phyloP scores from a whole-genome alignment of 1,284 basidiomycete genomes.

The Inonotus hispidus region DNA sequence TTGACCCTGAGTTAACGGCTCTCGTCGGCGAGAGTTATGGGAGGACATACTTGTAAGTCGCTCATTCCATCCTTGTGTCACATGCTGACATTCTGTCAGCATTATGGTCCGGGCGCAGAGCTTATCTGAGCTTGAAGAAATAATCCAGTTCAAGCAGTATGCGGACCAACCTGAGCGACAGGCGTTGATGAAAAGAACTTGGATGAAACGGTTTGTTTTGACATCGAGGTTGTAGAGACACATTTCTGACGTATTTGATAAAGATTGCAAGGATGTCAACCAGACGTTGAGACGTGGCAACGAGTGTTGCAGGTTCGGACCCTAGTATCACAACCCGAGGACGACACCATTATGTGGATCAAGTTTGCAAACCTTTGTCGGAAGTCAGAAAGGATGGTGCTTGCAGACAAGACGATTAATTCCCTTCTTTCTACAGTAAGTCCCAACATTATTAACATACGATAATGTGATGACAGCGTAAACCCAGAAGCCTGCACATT shows the following conservation, averaged over 20 bases:
- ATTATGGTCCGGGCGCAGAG: constrained; percentile 98
- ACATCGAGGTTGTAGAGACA: background rate
- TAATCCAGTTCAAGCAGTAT: constrained; percentile 93
- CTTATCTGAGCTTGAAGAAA: constrained; percentile 98
- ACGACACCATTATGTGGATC: constrained; percentile 98
- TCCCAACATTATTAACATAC: constrained; percentile 9
- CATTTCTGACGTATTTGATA: constrained; percentile 19
- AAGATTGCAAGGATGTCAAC: constrained; percentile 93
- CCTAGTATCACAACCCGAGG: constrained; percentile 88
- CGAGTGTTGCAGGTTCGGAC: constrained; percentile 95
- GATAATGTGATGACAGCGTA: background rate
- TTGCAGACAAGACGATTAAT: constrained; percentile 97
- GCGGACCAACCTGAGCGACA: constrained; percentile 93
- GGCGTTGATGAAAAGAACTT: constrained; percentile 81
- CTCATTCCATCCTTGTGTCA: background rate
- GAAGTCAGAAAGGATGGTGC: constrained; percentile 78
- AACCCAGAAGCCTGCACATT: constrained; percentile 18
- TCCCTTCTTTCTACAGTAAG: constrained; percentile 73
- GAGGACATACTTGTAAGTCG: constrained; percentile 86
- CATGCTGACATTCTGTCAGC: constrained; percentile 36
- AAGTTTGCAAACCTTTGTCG: constrained; percentile 87
- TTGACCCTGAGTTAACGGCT: constrained; percentile 90
- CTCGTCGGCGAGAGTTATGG: constrained; percentile 96
- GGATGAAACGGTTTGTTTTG: constrained; percentile 79
- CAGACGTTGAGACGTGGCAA: constrained; percentile 99